phyloP scores from a whole-genome alignment of 768 basidiomycete species.

The Hortiboletus campestris region DNA sequence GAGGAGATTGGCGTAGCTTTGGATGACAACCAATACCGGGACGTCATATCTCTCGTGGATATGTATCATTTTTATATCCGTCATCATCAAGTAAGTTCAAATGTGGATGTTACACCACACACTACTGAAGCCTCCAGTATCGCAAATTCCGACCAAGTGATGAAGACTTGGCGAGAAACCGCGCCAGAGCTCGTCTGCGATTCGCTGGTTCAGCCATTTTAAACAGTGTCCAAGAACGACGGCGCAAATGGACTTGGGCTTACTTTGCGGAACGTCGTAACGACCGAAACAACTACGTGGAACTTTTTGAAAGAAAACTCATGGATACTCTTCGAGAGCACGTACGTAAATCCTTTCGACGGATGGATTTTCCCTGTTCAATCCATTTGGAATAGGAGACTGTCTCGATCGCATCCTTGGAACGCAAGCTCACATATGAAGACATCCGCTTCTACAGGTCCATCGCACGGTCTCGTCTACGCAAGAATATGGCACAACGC shows the following conservation, averaged over 20 bases:
- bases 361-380: neutral
- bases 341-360: constrained; percentile 41
- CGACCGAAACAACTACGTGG: constrained; percentile 81
- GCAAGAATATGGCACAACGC: constrained; percentile 75
- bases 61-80: constrained; percentile 96
- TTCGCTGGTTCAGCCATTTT: constrained; percentile 83
- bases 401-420: constrained; percentile 58
- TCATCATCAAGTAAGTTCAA: constrained; percentile 61
- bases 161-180: constrained; percentile 56
- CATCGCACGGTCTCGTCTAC: constrained; percentile 82
- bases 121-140: constrained; percentile 47
- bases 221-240: constrained; percentile 78
- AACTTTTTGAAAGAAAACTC: constrained; percentile 76
- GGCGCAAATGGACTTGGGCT: constrained; percentile 86
- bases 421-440: constrained; percentile 84
- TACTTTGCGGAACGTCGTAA: constrained; percentile 88
- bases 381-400: constrained; percentile 42
- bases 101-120: neutral
- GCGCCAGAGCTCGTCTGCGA: constrained; percentile 63
- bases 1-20: constrained; percentile 90
- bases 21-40: constrained; percentile 93
- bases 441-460: constrained; percentile 97
- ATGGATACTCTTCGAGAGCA: constrained; percentile 49
- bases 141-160: constrained; percentile 72
- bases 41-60: constrained; percentile 88